Percentiles rank a stretch among this genome's conserved stretches.
These are phyloP conservation scores for Pyracantha coccinea DNA, from an alignment of 331 rosid species.

Conservation along the genomic window DNA sequence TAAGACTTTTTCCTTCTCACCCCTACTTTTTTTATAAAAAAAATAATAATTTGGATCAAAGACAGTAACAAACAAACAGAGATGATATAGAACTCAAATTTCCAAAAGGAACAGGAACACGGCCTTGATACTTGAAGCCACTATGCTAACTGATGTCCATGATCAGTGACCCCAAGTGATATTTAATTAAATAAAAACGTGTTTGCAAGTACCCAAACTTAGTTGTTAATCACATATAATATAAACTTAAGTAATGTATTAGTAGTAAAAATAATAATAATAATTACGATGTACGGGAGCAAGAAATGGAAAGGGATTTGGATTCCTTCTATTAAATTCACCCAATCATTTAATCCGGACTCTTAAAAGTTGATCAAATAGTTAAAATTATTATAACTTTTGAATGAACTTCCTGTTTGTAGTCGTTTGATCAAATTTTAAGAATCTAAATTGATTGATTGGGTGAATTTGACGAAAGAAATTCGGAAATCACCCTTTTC, in stretches of 20 bases:
- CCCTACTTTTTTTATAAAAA: neutral
- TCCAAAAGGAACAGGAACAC: conserved; percentile 19
- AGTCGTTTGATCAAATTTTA: accelerated
- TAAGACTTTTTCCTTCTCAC: too few relatives aligned
- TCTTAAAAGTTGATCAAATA: accelerated
- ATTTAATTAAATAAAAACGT: neutral
- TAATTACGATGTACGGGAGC: too few relatives aligned
- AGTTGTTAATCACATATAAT: neutral
- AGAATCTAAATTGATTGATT: too few relatives aligned
- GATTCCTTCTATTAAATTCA: too few relatives aligned
- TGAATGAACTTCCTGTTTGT: accelerated
- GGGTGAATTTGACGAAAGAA: too few relatives aligned
- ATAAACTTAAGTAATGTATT: too few relatives aligned
- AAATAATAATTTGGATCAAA: neutral
- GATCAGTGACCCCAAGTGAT: neutral
- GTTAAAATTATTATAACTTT: too few relatives aligned
- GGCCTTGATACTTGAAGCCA: conserved; percentile 39
- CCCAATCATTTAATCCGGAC: too few relatives aligned
- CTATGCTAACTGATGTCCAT: neutral
- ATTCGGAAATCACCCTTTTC: too few relatives aligned
- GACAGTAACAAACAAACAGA: neutral
- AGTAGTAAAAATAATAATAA: neutral
- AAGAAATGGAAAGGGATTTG: too few relatives aligned
- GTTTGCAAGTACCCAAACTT: neutral
- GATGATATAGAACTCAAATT: neutral